A percentile compares a stretch with the other conserved stretches of the same genome.
Conservation (phyloP, 2,329 filamentous ascomycete species). For the Alternaria rosae region DNA sequence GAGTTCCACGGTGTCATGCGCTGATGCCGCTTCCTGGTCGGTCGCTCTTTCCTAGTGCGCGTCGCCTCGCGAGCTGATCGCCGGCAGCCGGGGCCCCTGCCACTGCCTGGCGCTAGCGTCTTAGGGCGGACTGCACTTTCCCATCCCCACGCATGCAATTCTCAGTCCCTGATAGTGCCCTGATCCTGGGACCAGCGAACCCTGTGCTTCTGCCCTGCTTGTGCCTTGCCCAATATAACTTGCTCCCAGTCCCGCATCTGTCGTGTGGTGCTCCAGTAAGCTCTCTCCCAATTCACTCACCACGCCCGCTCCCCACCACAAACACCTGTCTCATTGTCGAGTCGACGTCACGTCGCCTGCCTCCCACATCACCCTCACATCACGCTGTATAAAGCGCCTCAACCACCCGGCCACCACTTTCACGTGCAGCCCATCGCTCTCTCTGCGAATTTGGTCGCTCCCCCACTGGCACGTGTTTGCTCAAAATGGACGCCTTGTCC, state of each 20-base stretch:
- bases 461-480: slow-evolving; percentile 40
- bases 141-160: slow-evolving; percentile 23
- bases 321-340: not conserved
- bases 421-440: slow-evolving; percentile 28
- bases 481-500: slow-evolving; percentile 54
- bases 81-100: slow-evolving; percentile 28
- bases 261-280: slow-evolving; percentile 20
- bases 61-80: slow-evolving; percentile 18
- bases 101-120: slow-evolving; percentile 14
- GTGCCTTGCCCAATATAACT: slow-evolving; percentile 30
- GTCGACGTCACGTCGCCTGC: slow-evolving; percentile 4
- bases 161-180: slow-evolving; percentile 24
- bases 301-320: slow-evolving; percentile 1
- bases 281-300: slow-evolving; percentile 10
- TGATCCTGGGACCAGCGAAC: slow-evolving; percentile 21
- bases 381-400: not conserved
- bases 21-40: slow-evolving; percentile 9
- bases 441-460: slow-evolving; percentile 31
- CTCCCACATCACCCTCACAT: not conserved
- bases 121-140: slow-evolving; percentile 17
- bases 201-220: slow-evolving; percentile 24
- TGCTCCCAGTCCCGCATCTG: slow-evolving; percentile 22
- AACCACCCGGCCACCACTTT: slow-evolving; percentile 12
- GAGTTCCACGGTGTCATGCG: slow-evolving; percentile 1
- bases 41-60: slow-evolving; percentile 5